Evolutionary conservation across 306 rosid genomes (phyloP).

Genomic region (cucumber (Cucumis sativus)): DNA sequence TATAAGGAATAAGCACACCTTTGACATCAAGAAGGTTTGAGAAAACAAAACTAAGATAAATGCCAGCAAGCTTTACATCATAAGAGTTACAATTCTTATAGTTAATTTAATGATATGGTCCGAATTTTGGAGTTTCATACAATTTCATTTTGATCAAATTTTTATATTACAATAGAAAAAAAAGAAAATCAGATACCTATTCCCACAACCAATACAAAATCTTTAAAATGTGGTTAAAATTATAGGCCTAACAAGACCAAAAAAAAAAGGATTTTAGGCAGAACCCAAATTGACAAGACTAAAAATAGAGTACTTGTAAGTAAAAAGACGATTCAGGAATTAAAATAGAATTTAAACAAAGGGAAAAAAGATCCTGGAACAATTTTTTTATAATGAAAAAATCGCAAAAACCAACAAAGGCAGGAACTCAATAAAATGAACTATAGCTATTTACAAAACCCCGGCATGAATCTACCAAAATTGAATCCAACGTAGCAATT

Average conservation of each 20-base stretch:
- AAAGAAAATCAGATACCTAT: not conserved
- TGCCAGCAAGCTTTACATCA: not conserved
- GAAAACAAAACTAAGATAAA: not conserved
- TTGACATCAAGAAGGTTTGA: not conserved
- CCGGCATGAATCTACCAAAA: not conserved
- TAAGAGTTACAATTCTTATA: not conserved
- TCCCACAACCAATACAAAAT: not conserved
- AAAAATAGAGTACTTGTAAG: not conserved
- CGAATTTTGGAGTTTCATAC: not conserved
- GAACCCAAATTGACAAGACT: not conserved
- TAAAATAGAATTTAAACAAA: not conserved
- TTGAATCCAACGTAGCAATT: not conserved
- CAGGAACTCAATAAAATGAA: not conserved
- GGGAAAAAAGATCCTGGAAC: no score
- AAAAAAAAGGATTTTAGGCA: no score
- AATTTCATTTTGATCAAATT: not conserved
- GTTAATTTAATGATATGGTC: not conserved
- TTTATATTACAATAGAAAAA: not conserved
- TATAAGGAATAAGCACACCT: not conserved
- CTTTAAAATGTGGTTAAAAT: not conserved
- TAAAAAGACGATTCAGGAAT: not conserved
- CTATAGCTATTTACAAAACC: not conserved
- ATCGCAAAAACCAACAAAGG: not conserved
- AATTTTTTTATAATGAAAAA: not conserved
- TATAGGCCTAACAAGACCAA: not conserved